These are phyloP conservation scores for Ustilago lituana DNA, from an alignment of 1,284 basidiomycete genomes.

Conservation along the genomic window DNA sequence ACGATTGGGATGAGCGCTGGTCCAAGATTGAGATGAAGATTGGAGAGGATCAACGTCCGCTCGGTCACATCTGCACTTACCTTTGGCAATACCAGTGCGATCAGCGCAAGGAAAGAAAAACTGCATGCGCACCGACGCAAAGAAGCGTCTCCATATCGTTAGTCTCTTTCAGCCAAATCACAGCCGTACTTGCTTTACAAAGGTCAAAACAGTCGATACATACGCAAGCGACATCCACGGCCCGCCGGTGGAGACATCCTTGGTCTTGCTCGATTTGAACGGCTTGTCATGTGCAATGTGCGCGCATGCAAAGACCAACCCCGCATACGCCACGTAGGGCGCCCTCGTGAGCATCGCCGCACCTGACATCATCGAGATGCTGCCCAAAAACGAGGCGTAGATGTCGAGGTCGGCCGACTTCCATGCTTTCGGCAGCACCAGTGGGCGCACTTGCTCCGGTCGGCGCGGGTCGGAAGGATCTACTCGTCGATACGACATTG, in stretches of 20 bases:
- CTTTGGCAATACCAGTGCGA: constrained; percentile 41
- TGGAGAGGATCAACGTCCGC: no score
- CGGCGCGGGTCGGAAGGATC: constrained; percentile 37
- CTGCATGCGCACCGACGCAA: constrained; percentile 1
- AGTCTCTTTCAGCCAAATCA: neutral
- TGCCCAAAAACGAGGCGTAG: constrained; percentile 36
- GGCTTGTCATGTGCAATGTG: constrained; percentile 51
- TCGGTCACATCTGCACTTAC: constrained; percentile 23
- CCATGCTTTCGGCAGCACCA: constrained; percentile 33
- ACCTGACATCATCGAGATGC: constrained; percentile 37
- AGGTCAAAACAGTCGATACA: constrained; percentile 6
- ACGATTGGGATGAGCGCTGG: no score
- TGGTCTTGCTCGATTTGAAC: constrained; percentile 40
- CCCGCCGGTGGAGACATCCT: constrained; percentile 29
- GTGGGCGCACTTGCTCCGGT: constrained; percentile 20
- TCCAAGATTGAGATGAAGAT: no score
- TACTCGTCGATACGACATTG: constrained; percentile 37
- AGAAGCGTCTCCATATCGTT: neutral
- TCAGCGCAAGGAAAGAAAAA: constrained; percentile 29
- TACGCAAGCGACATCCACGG: constrained; percentile 38
- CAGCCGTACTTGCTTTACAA: neutral
- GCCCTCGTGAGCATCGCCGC: constrained; percentile 41
- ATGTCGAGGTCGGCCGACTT: constrained; percentile 35
- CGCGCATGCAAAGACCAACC: constrained; percentile 45
- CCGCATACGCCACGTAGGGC: constrained; percentile 43